phyloP scores from a whole-genome alignment of 768 basidiomycete genomes.

The Lactarius tabidus region DNA sequence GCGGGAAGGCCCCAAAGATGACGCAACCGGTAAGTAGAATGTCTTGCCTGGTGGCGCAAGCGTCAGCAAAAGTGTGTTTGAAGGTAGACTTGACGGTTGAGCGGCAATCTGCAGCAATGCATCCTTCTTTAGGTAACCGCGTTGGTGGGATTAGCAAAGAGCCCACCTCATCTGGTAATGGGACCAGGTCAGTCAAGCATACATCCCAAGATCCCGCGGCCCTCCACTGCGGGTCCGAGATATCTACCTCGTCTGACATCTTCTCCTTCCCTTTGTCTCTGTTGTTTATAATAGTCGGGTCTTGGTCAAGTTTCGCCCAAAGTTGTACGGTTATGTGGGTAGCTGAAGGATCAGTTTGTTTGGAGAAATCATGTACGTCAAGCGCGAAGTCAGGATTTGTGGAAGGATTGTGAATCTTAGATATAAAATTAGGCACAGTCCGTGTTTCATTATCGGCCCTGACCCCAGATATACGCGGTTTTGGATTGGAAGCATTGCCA shows the following conservation, averaged over 20 bases:
- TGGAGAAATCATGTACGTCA: conserved; percentile 54
- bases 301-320: conserved; percentile 43
- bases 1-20: conserved; percentile 34
- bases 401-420: conserved; percentile 74
- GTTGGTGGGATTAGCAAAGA: conserved; percentile 18
- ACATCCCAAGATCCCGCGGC: conserved; percentile 66
- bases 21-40: conserved; percentile 51
- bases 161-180: conserved; percentile 60
- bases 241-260: conserved; percentile 16
- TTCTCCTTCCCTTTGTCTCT: conserved; percentile 21
- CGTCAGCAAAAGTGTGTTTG: conserved; percentile 68
- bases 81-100: conserved; percentile 51
- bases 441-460: conserved; percentile 20
- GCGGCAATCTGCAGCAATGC: conserved; percentile 34
- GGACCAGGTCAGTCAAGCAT: conserved; percentile 52
- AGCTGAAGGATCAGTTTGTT: conserved; percentile 51
- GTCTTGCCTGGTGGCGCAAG: conserved; percentile 57
- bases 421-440: conserved; percentile 63
- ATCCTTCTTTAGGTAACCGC: not conserved
- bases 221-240: conserved; percentile 47
- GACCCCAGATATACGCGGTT: conserved; percentile 6
- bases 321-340: conserved; percentile 52
- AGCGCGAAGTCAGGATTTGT: conserved; percentile 75
- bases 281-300: not conserved
- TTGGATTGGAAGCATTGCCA: conserved; percentile 10